phyloP scores from a whole-genome alignment of 805 yeast species.

The Hanseniaspora pseudoguilliermondii region DNA sequence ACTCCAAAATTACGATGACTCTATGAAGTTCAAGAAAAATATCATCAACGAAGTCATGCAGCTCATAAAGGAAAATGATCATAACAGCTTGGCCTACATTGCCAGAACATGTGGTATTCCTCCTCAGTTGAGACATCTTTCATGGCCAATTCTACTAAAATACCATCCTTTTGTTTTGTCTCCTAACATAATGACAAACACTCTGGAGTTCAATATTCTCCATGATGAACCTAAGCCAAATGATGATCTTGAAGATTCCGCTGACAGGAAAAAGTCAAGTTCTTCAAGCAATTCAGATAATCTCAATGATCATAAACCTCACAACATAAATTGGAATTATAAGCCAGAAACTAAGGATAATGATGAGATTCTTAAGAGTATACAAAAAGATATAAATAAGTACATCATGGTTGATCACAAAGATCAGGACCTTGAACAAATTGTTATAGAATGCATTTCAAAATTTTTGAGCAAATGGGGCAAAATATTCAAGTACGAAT shows the following conservation, averaged over 20 bases:
- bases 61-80: slow-evolving; percentile 47
- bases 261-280: slow-evolving; percentile 3
- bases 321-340: slow-evolving; percentile 16
- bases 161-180: slow-evolving; percentile 74
- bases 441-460: slow-evolving; percentile 23
- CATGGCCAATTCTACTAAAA: slow-evolving; percentile 74
- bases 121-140: slow-evolving; percentile 57
- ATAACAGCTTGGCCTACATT: slow-evolving; percentile 61
- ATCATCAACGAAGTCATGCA: slow-evolving; percentile 42
- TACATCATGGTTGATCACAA: slow-evolving; percentile 37
- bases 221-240: neutral
- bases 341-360: slow-evolving; percentile 14
- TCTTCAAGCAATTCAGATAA: slow-evolving; percentile 19
- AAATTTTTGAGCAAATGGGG: slow-evolving; percentile 72
- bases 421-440: slow-evolving; percentile 10
- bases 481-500: slow-evolving; percentile 57
- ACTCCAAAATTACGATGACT: slow-evolving; percentile 7
- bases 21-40: slow-evolving; percentile 21
- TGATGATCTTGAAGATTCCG: neutral
- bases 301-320: slow-evolving; percentile 22
- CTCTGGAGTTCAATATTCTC: slow-evolving; percentile 17
- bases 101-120: slow-evolving; percentile 82
- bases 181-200: slow-evolving; percentile 60
- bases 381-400: slow-evolving; percentile 46
- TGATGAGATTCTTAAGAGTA: slow-evolving; percentile 26